These are phyloP conservation scores for Fusarium goolgardi DNA, from an alignment of 2,329 filamentous ascomycete genomes.

Conservation along the genomic window DNA sequence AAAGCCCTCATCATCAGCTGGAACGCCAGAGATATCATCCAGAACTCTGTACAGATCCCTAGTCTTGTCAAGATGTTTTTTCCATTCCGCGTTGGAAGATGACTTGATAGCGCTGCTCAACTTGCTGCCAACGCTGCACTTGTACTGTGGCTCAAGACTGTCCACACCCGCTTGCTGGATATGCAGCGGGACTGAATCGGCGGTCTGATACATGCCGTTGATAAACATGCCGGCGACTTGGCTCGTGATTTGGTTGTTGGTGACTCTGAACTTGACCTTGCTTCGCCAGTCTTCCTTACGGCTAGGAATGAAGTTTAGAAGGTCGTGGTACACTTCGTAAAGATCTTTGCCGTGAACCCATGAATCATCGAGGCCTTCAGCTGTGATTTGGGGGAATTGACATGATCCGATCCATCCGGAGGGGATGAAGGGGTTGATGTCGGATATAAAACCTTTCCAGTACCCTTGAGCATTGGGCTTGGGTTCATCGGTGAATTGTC, in stretches of 20 bases:
- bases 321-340: constrained; percentile 77
- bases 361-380: constrained; percentile 76
- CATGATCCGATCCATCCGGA: constrained; percentile 78
- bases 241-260: constrained; percentile 84
- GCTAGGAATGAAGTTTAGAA: constrained; percentile 74
- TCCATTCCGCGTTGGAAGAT: constrained; percentile 65
- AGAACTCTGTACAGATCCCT: constrained; percentile 67
- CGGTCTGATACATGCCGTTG: constrained; percentile 72
- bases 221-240: constrained; percentile 83
- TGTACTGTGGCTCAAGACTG: constrained; percentile 79
- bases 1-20: constrained; percentile 67
- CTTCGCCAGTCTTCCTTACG: constrained; percentile 56
- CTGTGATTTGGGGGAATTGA: constrained; percentile 84
- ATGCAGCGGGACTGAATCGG: constrained; percentile 58
- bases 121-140: constrained; percentile 65
- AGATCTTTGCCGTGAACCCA: constrained; percentile 82
- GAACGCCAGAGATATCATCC: constrained; percentile 76
- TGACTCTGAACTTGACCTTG: constrained; percentile 75
- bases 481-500: constrained; percentile 60
- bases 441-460: constrained; percentile 72
- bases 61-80: constrained; percentile 69
- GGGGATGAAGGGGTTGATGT: constrained; percentile 74
- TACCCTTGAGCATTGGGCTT: constrained; percentile 67
- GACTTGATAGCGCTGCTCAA: constrained; percentile 60
- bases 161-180: constrained; percentile 69